phyloP scores from a whole-genome alignment of 192 early-diverging fungal genomes.

The Rhizoclosmatium globosum region DNA sequence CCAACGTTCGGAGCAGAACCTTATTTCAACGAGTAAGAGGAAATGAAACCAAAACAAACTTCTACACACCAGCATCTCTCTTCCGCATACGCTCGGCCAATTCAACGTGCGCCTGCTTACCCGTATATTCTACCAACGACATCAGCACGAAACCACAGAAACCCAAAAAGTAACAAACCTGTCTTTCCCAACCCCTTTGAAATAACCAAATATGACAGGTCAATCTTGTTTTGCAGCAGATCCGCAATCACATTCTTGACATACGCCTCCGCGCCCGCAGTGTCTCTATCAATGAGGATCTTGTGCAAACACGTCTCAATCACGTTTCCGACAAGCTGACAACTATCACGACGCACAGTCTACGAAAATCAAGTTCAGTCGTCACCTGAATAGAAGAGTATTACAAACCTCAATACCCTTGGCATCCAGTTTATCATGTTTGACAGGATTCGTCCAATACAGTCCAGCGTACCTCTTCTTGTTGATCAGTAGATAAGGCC shows the following conservation, averaged over 20 bases:
- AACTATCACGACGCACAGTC: too few species aligned
- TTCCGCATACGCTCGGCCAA: constrained; percentile 94
- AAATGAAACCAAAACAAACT: constrained; percentile 10
- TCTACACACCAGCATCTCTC: constrained; percentile 76
- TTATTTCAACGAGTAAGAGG: not conserved
- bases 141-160: constrained; percentile 6
- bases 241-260: constrained; percentile 91
- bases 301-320: too few species aligned
- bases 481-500: too few species aligned
- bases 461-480: too few species aligned
- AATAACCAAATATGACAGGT: constrained; percentile 95
- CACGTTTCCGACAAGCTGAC: constrained; percentile 88
- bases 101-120: constrained; percentile 95
- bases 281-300: constrained; percentile 90
- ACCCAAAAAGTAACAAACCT: constrained; percentile 44
- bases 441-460: too few species aligned
- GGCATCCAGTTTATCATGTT: constrained; percentile 52
- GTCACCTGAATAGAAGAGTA: not conserved
- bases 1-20: constrained; percentile 93
- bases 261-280: constrained; percentile 83
- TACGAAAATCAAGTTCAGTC: too few species aligned
- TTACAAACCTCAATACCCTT: constrained; percentile 7
- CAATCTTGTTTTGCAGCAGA: constrained; percentile 95
- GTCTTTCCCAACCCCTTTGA: constrained; percentile 94
- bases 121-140: constrained; percentile 77